Conservation (phyloP, 345 rosid genomes). For the Eucalyptus coolabah region DNA sequence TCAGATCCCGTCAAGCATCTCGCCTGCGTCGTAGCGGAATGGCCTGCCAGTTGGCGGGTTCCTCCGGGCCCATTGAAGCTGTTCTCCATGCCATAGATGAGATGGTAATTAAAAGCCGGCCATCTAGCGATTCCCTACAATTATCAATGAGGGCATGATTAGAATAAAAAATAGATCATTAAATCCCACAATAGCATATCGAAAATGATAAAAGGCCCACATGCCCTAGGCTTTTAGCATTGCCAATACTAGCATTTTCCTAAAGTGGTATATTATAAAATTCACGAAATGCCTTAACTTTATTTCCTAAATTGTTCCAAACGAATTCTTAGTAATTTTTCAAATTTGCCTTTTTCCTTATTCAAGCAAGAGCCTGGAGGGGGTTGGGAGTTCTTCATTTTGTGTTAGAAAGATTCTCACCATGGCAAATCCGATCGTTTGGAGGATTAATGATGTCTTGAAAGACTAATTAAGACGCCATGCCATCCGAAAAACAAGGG, state of each 20-base stretch:
- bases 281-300: not conserved
- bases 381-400: not conserved
- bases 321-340: not conserved
- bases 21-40: constrained; percentile 8
- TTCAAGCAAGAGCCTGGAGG: not conserved
- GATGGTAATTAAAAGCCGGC: constrained; percentile 3
- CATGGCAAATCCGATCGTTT: too few species aligned
- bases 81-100: constrained; percentile 11
- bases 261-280: not conserved
- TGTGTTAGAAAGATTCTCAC: not conserved
- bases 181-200: not conserved
- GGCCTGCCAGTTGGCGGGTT: constrained; percentile 1
- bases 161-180: too few species aligned
- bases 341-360: not conserved
- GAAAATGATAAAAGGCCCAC: too few species aligned
- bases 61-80: constrained; percentile 6
- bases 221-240: too few species aligned
- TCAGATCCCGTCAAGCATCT: not conserved
- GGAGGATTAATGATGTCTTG: not conserved
- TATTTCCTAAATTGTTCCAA: not conserved
- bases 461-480: not conserved
- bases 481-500: not conserved
- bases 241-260: not conserved
- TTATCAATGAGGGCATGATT: not conserved
- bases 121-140: constrained; percentile 1